phyloP scores from a whole-genome alignment of 208 protist genomes.

The Wallacemonas rigidus region DNA sequence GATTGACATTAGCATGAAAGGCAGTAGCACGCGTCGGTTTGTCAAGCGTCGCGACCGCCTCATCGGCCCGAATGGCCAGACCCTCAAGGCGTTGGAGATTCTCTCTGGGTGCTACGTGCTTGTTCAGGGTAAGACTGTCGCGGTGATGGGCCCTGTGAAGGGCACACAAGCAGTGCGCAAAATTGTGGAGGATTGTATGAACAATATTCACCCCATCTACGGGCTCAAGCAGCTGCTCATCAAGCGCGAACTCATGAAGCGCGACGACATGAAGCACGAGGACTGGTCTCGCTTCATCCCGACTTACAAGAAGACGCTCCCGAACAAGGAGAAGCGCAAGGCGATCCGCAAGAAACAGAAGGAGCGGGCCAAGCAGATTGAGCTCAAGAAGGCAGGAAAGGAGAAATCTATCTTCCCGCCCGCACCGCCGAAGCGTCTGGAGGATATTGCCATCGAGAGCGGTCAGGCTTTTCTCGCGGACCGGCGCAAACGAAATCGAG shows the following conservation, averaged over 20 bases:
- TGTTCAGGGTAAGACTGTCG: conserved; percentile 98
- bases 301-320: conserved; percentile 93
- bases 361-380: conserved; percentile 59
- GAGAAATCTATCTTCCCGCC: conserved; percentile 88
- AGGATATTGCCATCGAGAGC: conserved; percentile 93
- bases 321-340: conserved; percentile 92
- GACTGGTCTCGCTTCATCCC: conserved; percentile 99
- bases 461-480: conserved; percentile 84
- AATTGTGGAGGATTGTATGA: conserved; percentile 99
- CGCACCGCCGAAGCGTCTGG: conserved; percentile 82
- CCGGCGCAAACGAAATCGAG: conserved; percentile 42
- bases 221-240: conserved; percentile 99
- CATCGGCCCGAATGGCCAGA: conserved; percentile 98
- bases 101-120: conserved; percentile 99
- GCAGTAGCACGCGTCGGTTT: conserved; percentile 97
- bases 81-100: conserved; percentile 98
- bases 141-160: conserved; percentile 96
- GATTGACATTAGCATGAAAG: conserved; percentile 98
- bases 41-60: conserved; percentile 99
- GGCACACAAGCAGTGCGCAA: conserved; percentile 96
- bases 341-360: conserved; percentile 87
- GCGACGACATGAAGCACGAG: conserved; percentile 95
- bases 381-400: conserved; percentile 73
- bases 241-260: conserved; percentile 97
- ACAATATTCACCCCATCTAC: conserved; percentile 99